phyloP scores from a whole-genome alignment of 169 alveolate species.

The Plasmodium vivax region DNA sequence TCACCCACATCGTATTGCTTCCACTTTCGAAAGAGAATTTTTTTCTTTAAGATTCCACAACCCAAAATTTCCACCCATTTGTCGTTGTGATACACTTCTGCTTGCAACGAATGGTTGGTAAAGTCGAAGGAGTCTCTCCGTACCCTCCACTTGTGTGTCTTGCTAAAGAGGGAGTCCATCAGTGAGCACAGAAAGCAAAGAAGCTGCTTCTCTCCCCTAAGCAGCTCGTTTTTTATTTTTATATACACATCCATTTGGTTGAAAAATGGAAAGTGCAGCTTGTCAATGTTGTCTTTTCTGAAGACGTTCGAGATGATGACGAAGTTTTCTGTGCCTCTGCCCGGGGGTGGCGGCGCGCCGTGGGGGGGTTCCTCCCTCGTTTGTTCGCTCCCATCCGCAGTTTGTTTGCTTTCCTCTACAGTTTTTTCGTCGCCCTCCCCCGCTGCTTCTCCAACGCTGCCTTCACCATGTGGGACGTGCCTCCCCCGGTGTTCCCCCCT shows the following conservation, averaged over 20 bases:
- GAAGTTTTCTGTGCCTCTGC: neutral
- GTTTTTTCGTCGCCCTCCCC: neutral
- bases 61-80: conserved; percentile 74
- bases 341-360: neutral
- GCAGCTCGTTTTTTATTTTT: conserved; percentile 55
- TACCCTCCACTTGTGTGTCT: conserved; percentile 45
- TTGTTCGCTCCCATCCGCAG: neutral
- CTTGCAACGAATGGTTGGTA: conserved; percentile 55
- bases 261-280: conserved; percentile 65
- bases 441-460: neutral
- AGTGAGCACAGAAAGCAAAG: conserved; percentile 29
- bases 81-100: conserved; percentile 59
- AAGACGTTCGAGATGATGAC: conserved; percentile 39
- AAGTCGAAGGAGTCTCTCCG: conserved; percentile 63
- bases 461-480: neutral
- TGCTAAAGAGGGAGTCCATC: conserved; percentile 4
- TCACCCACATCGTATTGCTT: conserved; percentile 56
- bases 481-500: neutral
- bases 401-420: neutral
- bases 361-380: neutral
- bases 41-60: conserved; percentile 69
- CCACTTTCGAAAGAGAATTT: conserved; percentile 43
- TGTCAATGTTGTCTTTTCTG: conserved; percentile 69
- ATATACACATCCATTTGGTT: conserved; percentile 69
- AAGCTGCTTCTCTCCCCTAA: conserved; percentile 24